Conservation (phyloP, 169 alveolate species). For the Plasmodium sp. region DNA sequence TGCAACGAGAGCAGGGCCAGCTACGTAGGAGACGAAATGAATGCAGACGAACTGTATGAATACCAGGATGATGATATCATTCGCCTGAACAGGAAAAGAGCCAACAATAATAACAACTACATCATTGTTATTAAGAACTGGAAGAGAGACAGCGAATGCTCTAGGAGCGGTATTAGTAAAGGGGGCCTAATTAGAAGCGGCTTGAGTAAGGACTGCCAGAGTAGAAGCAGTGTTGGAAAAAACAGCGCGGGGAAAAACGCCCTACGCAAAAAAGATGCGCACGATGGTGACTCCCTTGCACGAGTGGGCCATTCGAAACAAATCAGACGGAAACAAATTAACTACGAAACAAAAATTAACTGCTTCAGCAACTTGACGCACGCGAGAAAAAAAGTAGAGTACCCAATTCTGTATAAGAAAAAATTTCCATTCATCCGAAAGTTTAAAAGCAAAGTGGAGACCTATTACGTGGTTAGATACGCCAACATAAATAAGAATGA, state of each 20-base stretch:
- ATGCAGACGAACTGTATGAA: constrained; percentile 6
- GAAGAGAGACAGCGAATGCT: constrained; percentile 13
- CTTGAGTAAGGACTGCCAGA: not conserved
- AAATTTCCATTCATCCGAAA: constrained; percentile 34
- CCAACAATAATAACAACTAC: constrained; percentile 13
- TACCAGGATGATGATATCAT: constrained; percentile 8
- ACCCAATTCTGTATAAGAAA: not conserved
- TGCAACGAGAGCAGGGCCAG: constrained; percentile 10
- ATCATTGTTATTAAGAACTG: constrained; percentile 29
- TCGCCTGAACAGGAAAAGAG: not conserved
- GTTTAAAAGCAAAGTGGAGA: constrained; percentile 32
- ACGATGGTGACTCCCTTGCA: not conserved
- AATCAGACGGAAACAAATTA: constrained; percentile 3
- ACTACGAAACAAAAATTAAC: constrained; percentile 36
- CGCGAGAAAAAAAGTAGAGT: constrained; percentile 15
- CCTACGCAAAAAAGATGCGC: not conserved
- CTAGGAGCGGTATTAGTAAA: not conserved
- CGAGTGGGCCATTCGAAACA: not conserved
- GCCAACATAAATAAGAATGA: constrained; percentile 6
- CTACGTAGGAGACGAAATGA: constrained; percentile 13
- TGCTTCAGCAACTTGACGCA: constrained; percentile 24
- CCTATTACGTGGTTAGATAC: constrained; percentile 16
- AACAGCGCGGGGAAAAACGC: not conserved
- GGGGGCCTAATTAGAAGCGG: not conserved
- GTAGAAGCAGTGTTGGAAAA: not conserved